Evolutionary conservation across 805 yeast genomes (phyloP).

Genomic region (Candida patagonica): DNA sequence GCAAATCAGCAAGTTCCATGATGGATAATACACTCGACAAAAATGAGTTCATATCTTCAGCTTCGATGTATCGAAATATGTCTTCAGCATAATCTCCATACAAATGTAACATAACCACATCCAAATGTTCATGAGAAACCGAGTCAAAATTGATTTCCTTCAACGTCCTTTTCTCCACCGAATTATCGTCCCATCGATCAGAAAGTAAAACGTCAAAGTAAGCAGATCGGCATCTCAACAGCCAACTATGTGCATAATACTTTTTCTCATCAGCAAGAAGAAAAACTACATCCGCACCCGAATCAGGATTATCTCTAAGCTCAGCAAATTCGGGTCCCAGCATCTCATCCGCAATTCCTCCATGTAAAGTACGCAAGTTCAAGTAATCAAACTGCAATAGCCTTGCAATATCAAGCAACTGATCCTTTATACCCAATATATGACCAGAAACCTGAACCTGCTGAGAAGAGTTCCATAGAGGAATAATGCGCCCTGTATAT

Average conservation of each 20-base stretch:
- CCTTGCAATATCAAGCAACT: constrained; percentile 17
- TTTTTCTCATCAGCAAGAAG: constrained; percentile 38
- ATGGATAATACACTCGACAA: constrained; percentile 48
- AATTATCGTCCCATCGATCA: constrained; percentile 39
- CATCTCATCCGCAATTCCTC: constrained; percentile 5
- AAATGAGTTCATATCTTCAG: constrained; percentile 30
- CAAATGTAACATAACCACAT: constrained; percentile 42
- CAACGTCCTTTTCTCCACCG: constrained; percentile 5
- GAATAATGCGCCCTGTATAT: constrained; percentile 21
- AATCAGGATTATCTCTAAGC: background rate
- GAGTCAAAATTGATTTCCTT: constrained; percentile 33
- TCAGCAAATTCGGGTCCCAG: constrained; percentile 4
- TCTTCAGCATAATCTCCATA: constrained; percentile 38
- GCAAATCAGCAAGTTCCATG: constrained; percentile 52
- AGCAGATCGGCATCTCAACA: constrained; percentile 45
- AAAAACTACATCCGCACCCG: constrained; percentile 35
- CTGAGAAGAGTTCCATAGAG: constrained; percentile 15
- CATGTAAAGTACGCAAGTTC: constrained; percentile 4
- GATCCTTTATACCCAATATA: constrained; percentile 17
- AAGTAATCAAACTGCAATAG: constrained; percentile 14
- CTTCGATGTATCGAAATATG: constrained; percentile 26
- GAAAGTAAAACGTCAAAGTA: constrained; percentile 55
- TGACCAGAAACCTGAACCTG: constrained; percentile 8
- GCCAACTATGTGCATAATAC: constrained; percentile 35
- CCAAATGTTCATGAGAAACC: constrained; percentile 36